These are phyloP conservation scores for Botrytis hyacinthi DNA, from an alignment of 2,329 filamentous ascomycete genomes.

Conservation along the genomic window DNA sequence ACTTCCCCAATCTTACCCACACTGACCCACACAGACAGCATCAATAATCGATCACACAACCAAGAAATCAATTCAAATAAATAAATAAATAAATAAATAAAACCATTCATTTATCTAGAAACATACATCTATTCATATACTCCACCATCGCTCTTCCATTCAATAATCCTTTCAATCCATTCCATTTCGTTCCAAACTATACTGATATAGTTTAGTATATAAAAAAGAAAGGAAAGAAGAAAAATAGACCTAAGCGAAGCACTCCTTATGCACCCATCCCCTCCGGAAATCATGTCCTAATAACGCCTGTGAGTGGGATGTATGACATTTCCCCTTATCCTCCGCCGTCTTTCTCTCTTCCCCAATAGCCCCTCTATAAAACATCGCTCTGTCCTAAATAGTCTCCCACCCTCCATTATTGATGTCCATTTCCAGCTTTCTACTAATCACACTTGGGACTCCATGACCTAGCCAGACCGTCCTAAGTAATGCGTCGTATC, in stretches of 20 bases:
- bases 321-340: too few species aligned
- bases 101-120: not conserved
- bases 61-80: not conserved
- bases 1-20: too few species aligned
- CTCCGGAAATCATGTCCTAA: not conserved
- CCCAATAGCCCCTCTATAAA: not conserved
- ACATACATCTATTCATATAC: not conserved
- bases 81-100: not conserved
- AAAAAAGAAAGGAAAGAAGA: not conserved
- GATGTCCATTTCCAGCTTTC: slow-evolving; percentile 89
- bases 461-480: slow-evolving; percentile 84
- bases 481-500: slow-evolving; percentile 85
- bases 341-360: too few species aligned
- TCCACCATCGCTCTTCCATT: not conserved
- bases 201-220: not conserved
- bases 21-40: not conserved
- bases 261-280: not conserved
- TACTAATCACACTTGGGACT: slow-evolving; percentile 82
- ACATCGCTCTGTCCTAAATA: slow-evolving; percentile 38
- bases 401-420: slow-evolving; percentile 98
- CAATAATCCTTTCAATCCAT: not conserved
- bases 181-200: not conserved
- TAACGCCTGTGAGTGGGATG: not conserved
- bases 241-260: not conserved
- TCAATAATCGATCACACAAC: not conserved